Percentiles rank a stretch among this genome's conserved stretches.
Evolutionary conservation across 305 asterid species (phyloP).

Genomic region (Solanum hybrid): DNA sequence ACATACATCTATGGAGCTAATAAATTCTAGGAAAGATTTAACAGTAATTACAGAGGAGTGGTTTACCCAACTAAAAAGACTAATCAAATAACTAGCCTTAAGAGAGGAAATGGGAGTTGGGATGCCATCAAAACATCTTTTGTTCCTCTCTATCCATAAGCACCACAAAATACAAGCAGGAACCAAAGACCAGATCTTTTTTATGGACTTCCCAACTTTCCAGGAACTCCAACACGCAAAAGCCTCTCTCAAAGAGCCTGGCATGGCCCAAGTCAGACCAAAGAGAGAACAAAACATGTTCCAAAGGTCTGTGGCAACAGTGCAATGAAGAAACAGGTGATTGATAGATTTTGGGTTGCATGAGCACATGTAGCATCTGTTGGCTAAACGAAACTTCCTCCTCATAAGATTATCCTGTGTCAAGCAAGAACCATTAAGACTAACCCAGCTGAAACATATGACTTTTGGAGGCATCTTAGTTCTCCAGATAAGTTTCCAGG

Average conservation of each 20-base stretch:
- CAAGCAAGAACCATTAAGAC: neutral
- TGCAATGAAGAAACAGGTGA: neutral
- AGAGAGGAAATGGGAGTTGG: neutral
- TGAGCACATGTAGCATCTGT: neutral
- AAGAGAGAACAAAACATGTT: neutral
- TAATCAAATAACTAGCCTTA: neutral
- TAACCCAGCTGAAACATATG: neutral
- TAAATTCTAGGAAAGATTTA: neutral
- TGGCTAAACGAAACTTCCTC: neutral
- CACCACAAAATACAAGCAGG: neutral
- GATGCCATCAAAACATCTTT: neutral
- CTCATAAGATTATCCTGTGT: neutral
- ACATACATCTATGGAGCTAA: neutral
- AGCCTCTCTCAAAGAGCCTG: neutral
- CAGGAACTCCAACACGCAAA: neutral
- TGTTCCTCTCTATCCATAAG: neutral
- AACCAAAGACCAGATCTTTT: neutral
- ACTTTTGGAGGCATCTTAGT: neutral
- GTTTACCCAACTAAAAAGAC: neutral
- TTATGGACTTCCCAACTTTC: neutral
- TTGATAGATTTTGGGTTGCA: neutral
- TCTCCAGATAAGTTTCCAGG: neutral
- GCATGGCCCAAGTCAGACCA: neutral
- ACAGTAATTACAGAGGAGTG: neutral
- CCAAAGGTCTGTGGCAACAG: neutral